Percentiles rank a stretch among this genome's conserved stretches.
Conservation (phyloP, 768 basidiomycete species). For the Boletus rubescentipes region DNA sequence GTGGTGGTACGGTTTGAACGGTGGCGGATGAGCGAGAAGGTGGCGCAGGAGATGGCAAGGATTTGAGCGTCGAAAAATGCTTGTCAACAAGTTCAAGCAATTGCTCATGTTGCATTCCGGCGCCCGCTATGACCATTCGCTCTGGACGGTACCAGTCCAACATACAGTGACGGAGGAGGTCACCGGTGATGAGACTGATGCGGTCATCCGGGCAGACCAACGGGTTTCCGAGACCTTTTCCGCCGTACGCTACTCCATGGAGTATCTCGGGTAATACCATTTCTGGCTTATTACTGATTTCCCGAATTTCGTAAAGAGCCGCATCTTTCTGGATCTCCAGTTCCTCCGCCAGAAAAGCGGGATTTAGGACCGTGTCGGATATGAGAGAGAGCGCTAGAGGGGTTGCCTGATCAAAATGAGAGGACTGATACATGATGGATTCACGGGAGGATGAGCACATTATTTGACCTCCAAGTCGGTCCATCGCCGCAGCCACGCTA, state of each 20-base stretch:
- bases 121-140: conserved; percentile 92
- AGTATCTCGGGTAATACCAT: conserved; percentile 90
- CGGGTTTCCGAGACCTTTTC: conserved; percentile 83
- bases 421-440: conserved; percentile 97
- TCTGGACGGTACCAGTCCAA: conserved; percentile 89
- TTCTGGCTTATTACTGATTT: conserved; percentile 86
- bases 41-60: conserved; percentile 23
- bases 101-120: conserved; percentile 87
- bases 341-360: conserved; percentile 75
- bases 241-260: conserved; percentile 81
- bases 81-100: conserved; percentile 84
- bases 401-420: conserved; percentile 83
- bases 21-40: conserved; percentile 29
- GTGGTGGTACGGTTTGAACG: conserved; percentile 45
- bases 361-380: conserved; percentile 84
- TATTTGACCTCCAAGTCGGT: conserved; percentile 88
- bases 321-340: conserved; percentile 82
- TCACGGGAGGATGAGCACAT: conserved; percentile 89
- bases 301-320: conserved; percentile 87
- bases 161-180: conserved; percentile 62
- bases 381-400: conserved; percentile 84
- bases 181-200: conserved; percentile 62
- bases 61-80: conserved; percentile 73
- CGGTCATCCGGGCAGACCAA: conserved; percentile 86
- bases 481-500: conserved; percentile 79